phyloP scores from a whole-genome alignment of 768 basidiomycete genomes.

The Suillus americanus region DNA sequence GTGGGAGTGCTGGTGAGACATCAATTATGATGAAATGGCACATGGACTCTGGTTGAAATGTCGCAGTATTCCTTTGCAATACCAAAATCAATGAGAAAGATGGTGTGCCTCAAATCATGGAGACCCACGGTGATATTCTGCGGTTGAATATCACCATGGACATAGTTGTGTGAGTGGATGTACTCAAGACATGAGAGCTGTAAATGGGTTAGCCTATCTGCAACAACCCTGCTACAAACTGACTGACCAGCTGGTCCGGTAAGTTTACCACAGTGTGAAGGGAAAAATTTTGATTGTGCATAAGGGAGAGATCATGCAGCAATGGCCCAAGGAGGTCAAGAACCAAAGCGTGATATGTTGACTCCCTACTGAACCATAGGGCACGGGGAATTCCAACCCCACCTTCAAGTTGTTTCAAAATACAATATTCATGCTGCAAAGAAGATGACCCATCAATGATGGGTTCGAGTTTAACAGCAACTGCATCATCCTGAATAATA shows the following conservation, averaged over 20 bases:
- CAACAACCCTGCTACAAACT: not conserved
- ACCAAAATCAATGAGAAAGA: no score
- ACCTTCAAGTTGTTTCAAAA: slow-evolving; percentile 6
- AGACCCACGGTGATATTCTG: no score
- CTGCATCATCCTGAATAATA: not conserved
- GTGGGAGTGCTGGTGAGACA: no score
- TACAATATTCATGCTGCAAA: not conserved
- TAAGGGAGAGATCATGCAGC: no score
- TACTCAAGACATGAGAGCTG: not conserved
- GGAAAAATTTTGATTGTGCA: not conserved
- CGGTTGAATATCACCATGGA: no score
- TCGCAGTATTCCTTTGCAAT: no score
- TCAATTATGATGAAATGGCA: no score
- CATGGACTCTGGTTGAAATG: no score
- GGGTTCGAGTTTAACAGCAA: slow-evolving; percentile 1
- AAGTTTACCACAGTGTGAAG: not conserved
- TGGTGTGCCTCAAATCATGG: no score
- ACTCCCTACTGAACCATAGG: no score
- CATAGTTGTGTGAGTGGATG: not conserved
- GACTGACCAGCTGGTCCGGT: not conserved
- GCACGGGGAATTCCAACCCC: not conserved
- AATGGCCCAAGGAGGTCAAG: no score
- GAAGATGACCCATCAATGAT: not conserved
- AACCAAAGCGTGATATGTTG: no score
- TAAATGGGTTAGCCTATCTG: not conserved